phyloP scores from a whole-genome alignment of 2,329 filamentous ascomycete species.

The Penicillium sp. region DNA sequence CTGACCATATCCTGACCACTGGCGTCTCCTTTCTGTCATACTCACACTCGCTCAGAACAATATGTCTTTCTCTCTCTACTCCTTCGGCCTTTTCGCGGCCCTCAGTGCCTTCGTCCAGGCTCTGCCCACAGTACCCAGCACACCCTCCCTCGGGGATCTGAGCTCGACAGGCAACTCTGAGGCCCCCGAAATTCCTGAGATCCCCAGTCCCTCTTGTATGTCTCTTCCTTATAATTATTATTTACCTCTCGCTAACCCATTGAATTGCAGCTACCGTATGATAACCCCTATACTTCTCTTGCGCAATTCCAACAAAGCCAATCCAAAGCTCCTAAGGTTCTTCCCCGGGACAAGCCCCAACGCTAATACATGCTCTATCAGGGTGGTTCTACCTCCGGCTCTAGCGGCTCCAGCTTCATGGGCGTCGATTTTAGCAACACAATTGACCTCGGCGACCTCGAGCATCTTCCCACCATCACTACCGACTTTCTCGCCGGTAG shows the following conservation, averaged over 20 bases:
- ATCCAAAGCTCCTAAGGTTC: no score
- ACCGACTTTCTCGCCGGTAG: constrained; percentile 3
- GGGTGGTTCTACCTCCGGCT: neutral
- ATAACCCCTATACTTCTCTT: neutral
- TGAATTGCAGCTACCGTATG: neutral
- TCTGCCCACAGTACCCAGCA: neutral
- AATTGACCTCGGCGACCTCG: constrained; percentile 1
- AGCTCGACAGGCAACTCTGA: neutral
- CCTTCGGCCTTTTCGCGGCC: neutral
- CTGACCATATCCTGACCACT: neutral
- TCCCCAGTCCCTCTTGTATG: neutral
- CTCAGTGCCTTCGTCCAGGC: neutral
- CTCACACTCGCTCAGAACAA: neutral
- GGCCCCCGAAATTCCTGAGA: neutral
- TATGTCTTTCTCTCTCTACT: constrained; percentile 2
- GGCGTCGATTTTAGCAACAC: neutral
- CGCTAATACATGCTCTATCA: neutral
- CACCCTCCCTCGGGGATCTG: neutral
- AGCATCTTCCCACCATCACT: neutral
- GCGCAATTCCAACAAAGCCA: neutral
- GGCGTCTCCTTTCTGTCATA: neutral
- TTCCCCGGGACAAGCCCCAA: neutral
- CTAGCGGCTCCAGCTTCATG: constrained; percentile 15
- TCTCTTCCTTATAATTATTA: neutral
- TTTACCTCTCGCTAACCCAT: neutral